Evolutionary conservation across 352 stramenopile species (phyloP), one percentile per base, ranked within the genome.

Genomic region (Phytophthora sojae): DNA sequence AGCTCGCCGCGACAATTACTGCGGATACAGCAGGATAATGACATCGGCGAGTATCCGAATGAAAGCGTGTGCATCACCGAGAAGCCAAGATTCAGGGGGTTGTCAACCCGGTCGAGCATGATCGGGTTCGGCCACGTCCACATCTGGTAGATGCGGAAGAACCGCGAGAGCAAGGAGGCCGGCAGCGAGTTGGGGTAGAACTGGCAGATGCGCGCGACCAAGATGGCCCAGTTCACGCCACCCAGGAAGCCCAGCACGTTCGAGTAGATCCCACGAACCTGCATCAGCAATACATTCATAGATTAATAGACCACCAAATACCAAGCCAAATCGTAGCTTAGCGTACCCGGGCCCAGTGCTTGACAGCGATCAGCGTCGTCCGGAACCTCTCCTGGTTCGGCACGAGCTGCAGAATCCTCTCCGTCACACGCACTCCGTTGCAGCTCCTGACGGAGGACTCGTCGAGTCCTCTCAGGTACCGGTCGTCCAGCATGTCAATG

Each of bases 181-280:
- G 95, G 87, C 1, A 96, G 75, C n/a, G 81, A 80, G 51, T 95
- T 95, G 14, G 86, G 86, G 62, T 97, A 97, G 17, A 97, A 80
- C 73, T 98, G 94, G 70, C 92, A 99, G 14, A 99, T 92, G 29
- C 93, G 94, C 39, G 95, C 97, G 14, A 99, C 96, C 19, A 99
- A 85, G 58, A 99, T 99, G 26, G 97, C 97, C 86, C 93, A 99
- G 79, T 99, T 99, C 2, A 99, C 94, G 15, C 98, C 98, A 50
- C 98, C 98, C 0, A 99, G 77, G 70, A 99, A 99, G 15, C 98
- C 98, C 25, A 99, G 81, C 32, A 99, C 96, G 81, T 99, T 99
- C n/a, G 93, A 98, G 78, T 99, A 99, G 60, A 99, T 88, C 32
- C 98, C 98, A 26, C 98, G 91, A 44, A 95, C 75, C 81, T 96